Percentiles rank a stretch among this genome's conserved stretches.
These are phyloP conservation scores for Fagopyrum esculentum DNA, from an alignment of 148 eudicot genomes.

Conservation along the genomic window DNA sequence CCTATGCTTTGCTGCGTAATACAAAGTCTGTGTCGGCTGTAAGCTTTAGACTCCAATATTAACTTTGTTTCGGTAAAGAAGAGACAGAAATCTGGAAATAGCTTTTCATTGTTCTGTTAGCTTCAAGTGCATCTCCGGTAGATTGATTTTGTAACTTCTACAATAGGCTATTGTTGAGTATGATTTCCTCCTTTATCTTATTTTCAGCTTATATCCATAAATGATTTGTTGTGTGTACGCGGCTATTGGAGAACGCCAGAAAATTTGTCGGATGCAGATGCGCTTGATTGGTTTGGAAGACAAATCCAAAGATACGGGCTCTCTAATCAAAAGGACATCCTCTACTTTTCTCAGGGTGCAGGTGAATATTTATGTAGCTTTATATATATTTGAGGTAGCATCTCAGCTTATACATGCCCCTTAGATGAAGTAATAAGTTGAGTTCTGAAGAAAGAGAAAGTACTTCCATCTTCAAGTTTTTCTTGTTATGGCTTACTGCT, in stretches of 20 bases:
- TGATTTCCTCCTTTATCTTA: conserved; percentile 12
- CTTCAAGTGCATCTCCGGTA: too few species aligned
- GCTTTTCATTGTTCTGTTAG: too few species aligned
- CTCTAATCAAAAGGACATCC: conserved; percentile 47
- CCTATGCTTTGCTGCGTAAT: conserved; percentile 76
- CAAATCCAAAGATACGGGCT: conserved; percentile 51
- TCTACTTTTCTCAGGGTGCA: conserved; percentile 64
- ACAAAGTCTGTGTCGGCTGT: conserved; percentile 87
- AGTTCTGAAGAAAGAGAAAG: background rate
- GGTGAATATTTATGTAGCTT: conserved; percentile 28
- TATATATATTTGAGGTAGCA: background rate
- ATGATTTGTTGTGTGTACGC: conserved; percentile 70
- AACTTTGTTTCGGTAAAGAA: background rate
- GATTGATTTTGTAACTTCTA: background rate
- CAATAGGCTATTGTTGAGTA: background rate
- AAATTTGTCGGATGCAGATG: conserved; percentile 37
- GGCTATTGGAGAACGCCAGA: conserved; percentile 85
- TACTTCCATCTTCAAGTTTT: background rate
- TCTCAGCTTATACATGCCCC: background rate
- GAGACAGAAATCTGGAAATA: background rate
- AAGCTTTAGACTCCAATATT: conserved; percentile 10
- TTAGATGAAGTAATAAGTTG: background rate
- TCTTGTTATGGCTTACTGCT: background rate
- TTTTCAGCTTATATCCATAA: conserved; percentile 59
- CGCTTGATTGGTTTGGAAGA: conserved; percentile 51